These are phyloP conservation scores for Waltergamsia citrina DNA, from an alignment of 2,329 filamentous ascomycete species.

Conservation along the genomic window DNA sequence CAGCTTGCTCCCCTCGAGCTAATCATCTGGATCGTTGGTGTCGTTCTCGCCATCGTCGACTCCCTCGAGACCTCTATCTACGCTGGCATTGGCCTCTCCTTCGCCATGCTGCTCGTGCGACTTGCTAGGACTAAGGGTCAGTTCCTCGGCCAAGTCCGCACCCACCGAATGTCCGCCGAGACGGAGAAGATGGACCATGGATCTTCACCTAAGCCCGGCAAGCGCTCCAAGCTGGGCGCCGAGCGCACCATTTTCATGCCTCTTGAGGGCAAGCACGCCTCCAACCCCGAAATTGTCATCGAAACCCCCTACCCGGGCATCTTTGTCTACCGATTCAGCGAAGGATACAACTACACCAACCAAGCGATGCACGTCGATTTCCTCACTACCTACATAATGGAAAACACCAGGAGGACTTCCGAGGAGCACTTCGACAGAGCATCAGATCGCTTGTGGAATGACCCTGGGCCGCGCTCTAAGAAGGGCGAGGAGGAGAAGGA, in stretches of 20 bases:
- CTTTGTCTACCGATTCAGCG: slow-evolving; percentile 40
- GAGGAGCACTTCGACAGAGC: slow-evolving; percentile 24
- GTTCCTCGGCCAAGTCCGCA: slow-evolving; percentile 31
- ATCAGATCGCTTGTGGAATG: slow-evolving; percentile 45
- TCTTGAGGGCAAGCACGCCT: slow-evolving; percentile 27
- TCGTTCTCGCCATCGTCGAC: slow-evolving; percentile 45
- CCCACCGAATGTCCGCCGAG: slow-evolving; percentile 8
- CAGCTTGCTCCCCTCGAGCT: slow-evolving; percentile 64
- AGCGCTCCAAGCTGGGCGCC: neutral
- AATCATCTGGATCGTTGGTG: slow-evolving; percentile 65
- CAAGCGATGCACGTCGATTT: slow-evolving; percentile 35
- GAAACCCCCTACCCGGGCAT: slow-evolving; percentile 36
- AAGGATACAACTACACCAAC: slow-evolving; percentile 44
- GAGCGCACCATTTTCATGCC: slow-evolving; percentile 28
- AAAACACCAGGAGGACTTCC: slow-evolving; percentile 27
- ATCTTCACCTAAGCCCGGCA: neutral
- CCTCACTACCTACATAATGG: slow-evolving; percentile 27
- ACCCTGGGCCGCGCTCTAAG: slow-evolving; percentile 25
- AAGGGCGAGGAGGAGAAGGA: slow-evolving; percentile 13
- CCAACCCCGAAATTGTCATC: slow-evolving; percentile 33
- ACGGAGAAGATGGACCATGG: slow-evolving; percentile 1
- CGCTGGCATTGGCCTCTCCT: slow-evolving; percentile 31
- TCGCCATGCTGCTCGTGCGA: slow-evolving; percentile 31
- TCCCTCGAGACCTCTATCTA: slow-evolving; percentile 42
- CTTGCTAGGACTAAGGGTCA: slow-evolving; percentile 34